Evolutionary conservation across 768 basidiomycete species (phyloP).

Genomic region (Termitomyces sp.): DNA sequence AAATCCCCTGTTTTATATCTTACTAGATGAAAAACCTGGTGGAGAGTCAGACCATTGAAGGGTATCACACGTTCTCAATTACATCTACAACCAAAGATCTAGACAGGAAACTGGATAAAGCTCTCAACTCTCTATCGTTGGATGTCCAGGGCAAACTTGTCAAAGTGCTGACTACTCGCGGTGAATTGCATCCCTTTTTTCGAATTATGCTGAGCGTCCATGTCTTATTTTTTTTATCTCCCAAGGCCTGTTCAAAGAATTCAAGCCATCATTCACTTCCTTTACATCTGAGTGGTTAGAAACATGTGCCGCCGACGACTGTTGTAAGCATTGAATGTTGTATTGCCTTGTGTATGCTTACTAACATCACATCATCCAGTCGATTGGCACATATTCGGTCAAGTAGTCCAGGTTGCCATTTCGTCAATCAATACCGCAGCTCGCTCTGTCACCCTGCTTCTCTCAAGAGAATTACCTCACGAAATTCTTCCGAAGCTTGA

Average conservation of each 20-base stretch:
- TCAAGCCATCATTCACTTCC: conserved; percentile 32
- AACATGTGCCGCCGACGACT: conserved; percentile 35
- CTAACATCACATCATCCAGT: conserved; percentile 31
- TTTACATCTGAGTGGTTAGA: conserved; percentile 47
- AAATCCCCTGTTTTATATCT: conserved; percentile 1
- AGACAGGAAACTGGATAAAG: conserved; percentile 49
- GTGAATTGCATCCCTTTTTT: conserved; percentile 25
- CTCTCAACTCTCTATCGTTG: conserved; percentile 38
- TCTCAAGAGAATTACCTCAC: conserved; percentile 18
- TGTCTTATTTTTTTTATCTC: conserved; percentile 4
- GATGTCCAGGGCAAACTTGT: conserved; percentile 61
- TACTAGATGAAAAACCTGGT: conserved; percentile 48
- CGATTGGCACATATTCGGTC: conserved; percentile 52
- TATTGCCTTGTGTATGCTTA: background rate
- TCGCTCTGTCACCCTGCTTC: conserved; percentile 23
- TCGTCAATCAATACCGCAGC: conserved; percentile 37
- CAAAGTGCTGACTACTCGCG: conserved; percentile 39
- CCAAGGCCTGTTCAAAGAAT: conserved; percentile 37
- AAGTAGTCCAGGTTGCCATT: conserved; percentile 38
- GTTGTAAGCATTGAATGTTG: conserved; percentile 36
- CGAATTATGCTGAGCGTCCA: background rate
- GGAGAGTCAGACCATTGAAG: conserved; percentile 35
- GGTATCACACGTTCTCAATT: conserved; percentile 45
- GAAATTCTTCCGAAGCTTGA: conserved; percentile 31
- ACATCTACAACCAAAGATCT: conserved; percentile 51